Evolutionary conservation across 352 stramenopile species (phyloP).

Genomic region (Pythium dissotocum): DNA sequence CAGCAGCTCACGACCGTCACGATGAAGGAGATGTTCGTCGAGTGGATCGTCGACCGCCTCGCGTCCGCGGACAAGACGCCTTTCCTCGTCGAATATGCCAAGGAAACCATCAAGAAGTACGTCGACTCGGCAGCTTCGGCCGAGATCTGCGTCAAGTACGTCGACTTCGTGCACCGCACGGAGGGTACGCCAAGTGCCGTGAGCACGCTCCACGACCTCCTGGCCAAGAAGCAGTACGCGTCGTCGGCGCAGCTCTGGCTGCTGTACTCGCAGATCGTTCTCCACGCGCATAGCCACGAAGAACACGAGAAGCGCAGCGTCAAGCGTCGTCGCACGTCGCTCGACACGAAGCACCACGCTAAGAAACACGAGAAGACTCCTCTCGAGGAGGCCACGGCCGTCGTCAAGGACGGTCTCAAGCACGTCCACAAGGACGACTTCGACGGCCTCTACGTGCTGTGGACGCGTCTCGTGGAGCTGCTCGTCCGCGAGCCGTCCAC

Average conservation of each 20-base stretch:
- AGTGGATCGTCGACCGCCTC: constrained; percentile 64
- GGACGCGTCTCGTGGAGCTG: constrained; percentile 57
- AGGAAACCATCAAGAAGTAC: constrained; percentile 57
- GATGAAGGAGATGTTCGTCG: constrained; percentile 67
- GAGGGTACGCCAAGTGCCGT: constrained; percentile 53
- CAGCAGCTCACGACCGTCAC: constrained; percentile 37
- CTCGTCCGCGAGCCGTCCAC: constrained; percentile 34
- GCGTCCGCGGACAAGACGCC: constrained; percentile 39
- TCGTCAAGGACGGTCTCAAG: constrained; percentile 52
- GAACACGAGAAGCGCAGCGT: constrained; percentile 25
- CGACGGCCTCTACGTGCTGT: constrained; percentile 49
- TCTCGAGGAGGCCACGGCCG: constrained; percentile 38
- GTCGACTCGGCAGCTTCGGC: constrained; percentile 21
- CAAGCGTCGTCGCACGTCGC: constrained; percentile 58
- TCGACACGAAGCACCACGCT: constrained; percentile 28
- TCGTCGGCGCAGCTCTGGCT: constrained; percentile 51
- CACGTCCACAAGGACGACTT: constrained; percentile 43
- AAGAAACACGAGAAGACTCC: constrained; percentile 27
- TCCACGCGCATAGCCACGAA: constrained; percentile 41
- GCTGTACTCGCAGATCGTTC: constrained; percentile 69
- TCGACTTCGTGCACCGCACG: constrained; percentile 76
- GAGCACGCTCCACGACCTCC: constrained; percentile 42
- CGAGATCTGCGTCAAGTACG: constrained; percentile 48
- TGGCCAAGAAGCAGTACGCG: constrained; percentile 30
- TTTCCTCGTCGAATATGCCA: constrained; percentile 57